Percentiles rank a stretch among this genome's conserved stretches.
Evolutionary conservation across 495 filamentous ascomycete genomes (phyloP).

Genomic region (Trichoderma orchidacearum): DNA sequence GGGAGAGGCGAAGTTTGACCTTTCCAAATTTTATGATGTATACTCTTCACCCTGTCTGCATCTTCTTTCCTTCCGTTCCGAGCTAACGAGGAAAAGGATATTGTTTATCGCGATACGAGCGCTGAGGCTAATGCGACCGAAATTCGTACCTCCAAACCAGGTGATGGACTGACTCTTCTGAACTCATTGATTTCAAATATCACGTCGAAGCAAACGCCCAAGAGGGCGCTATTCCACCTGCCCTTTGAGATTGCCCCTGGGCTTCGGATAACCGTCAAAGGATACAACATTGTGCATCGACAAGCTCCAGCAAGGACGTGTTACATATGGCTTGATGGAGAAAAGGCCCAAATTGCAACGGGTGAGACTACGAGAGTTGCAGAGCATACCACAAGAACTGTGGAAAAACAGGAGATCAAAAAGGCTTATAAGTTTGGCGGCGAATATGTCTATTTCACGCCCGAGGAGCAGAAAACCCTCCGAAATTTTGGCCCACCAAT

Average conservation of each 20-base stretch:
- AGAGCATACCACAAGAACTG: constrained; percentile 55
- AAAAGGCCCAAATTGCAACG: constrained; percentile 65
- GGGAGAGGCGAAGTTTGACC: constrained; percentile 62
- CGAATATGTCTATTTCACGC: constrained; percentile 72
- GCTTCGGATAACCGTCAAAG: constrained; percentile 78
- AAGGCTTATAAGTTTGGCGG: constrained; percentile 96
- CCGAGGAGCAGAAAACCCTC: constrained; percentile 65
- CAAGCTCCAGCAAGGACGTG: constrained; percentile 68
- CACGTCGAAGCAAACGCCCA: constrained; percentile 79
- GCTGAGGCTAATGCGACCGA: constrained; percentile 46
- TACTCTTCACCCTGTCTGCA: constrained; percentile 6
- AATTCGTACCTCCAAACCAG: constrained; percentile 34
- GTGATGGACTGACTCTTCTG: constrained; percentile 68
- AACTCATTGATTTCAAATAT: constrained; percentile 78
- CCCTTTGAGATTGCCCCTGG: constrained; percentile 77
- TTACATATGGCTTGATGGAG: constrained; percentile 75
- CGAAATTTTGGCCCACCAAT: constrained; percentile 50
- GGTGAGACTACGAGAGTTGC: constrained; percentile 59
- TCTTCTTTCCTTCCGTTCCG: constrained; percentile 1
- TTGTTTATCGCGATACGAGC: constrained; percentile 52
- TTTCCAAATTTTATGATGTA: constrained; percentile 86
- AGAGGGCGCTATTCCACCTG: constrained; percentile 74
- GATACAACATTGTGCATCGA: constrained; percentile 76
- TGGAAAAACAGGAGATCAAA: constrained; percentile 71
- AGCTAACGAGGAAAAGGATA: constrained; percentile 43